These are phyloP conservation scores for Castanea mollissima DNA, from an alignment of 306 rosid species.

Conservation along the genomic window DNA sequence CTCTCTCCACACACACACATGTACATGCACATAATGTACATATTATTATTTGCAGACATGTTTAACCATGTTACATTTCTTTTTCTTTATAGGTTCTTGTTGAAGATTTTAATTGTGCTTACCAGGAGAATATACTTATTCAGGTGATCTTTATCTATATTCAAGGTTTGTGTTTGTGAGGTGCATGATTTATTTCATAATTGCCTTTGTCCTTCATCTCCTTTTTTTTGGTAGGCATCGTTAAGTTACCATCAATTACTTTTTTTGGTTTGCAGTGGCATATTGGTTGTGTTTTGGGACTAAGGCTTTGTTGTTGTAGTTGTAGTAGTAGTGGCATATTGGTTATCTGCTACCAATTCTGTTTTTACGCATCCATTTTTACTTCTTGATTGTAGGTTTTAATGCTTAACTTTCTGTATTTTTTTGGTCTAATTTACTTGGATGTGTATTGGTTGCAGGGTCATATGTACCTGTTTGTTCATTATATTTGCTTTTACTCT, in stretches of 20 bases:
- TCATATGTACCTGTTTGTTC: constrained; percentile 88
- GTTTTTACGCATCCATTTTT: neutral
- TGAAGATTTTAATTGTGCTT: constrained; percentile 95
- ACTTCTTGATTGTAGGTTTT: constrained; percentile 1
- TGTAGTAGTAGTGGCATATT: neutral
- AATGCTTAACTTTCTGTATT: constrained; percentile 14
- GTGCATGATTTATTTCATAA: constrained; percentile 9
- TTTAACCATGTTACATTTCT: constrained; percentile 10
- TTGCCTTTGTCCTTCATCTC: constrained; percentile 10
- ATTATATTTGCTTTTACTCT: constrained; percentile 84
- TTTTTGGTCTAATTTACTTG: constrained; percentile 28
- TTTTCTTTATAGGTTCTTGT: constrained; percentile 59
- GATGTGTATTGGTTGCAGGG: constrained; percentile 57
- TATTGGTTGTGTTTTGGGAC: neutral
- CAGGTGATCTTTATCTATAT: constrained; percentile 54
- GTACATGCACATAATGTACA: neutral
- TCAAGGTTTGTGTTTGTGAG: neutral
- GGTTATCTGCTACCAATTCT: neutral
- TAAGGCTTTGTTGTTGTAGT: neutral
- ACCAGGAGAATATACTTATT: constrained; percentile 91
- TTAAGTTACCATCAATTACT: constrained; percentile 8
- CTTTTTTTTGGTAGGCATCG: constrained; percentile 3
- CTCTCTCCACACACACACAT: neutral
- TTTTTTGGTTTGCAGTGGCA: constrained; percentile 8
- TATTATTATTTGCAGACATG: neutral